Evolutionary conservation across 805 yeast species (phyloP), one percentile per base, ranked within the genome.

Genomic region (Barnettozyma botsteinii): DNA sequence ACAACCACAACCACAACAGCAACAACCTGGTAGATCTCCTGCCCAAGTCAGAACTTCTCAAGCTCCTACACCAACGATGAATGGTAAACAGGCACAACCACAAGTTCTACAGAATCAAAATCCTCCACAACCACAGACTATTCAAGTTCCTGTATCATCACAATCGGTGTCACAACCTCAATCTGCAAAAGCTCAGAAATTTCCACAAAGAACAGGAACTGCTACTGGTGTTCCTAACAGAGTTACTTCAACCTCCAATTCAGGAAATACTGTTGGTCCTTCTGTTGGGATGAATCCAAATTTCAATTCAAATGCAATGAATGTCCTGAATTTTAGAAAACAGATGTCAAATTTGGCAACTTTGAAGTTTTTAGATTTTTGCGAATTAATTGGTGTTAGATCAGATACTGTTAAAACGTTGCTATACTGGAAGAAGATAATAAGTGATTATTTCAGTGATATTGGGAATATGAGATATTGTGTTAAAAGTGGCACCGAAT

Each of bases 381-480:
- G 75, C 31, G 80, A 75, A 44, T 51, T 64, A 30, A 51, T 75
- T 15, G 63, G 74, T 38, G 60, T 61, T 10, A 60, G 69, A 4
- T 61, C 68, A 7, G 74, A 69, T 10, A 69, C 66, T 23, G 62
- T 64, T 1, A 66, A 64, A 35, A 69, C 67, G 41, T 53, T 74
- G 25, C 61, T 64, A 4, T 75, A 70, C 52, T 75, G 84, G 80
- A 62, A 67, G 42, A 62, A 61, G 40, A 60, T 75, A 14, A 63
- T 72, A 10, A 58, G 59, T 5, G 81, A 77, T 31, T 70, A 67
- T 45, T 81, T 78, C 53, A 62, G 75, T 30, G 79, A 75, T 9
- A 57, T 59, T 33, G 79, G 80, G 1, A 57, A 66, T 7, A 50
- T 77, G 25, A 61, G 75, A 13, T 66, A 77, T 43, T 59, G 71